Evolutionary conservation across 2,329 filamentous ascomycete species (phyloP).

Genomic region (Aureobasidium mangrovei): DNA sequence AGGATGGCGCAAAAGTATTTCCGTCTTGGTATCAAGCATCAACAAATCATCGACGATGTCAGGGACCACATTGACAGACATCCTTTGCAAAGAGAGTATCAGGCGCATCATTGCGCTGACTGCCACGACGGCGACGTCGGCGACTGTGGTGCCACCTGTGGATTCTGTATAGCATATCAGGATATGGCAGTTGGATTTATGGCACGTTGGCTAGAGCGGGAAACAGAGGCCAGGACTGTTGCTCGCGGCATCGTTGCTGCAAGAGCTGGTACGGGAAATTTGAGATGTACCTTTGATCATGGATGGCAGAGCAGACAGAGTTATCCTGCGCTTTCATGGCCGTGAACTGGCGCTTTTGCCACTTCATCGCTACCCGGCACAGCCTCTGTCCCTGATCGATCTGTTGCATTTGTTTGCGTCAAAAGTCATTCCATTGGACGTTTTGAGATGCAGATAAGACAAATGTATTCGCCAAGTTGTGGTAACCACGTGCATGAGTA

Average conservation of each 20-base stretch:
- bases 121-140: neutral
- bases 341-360: neutral
- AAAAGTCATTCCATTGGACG: too few relatives aligned
- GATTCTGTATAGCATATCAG: neutral
- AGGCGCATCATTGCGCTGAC: constrained; percentile 1
- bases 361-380: too few relatives aligned
- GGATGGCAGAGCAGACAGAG: constrained; percentile 10
- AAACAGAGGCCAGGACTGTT: constrained; percentile 4
- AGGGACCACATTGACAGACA: neutral
- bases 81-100: neutral
- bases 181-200: constrained; percentile 4
- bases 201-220: constrained; percentile 12
- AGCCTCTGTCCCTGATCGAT: too few relatives aligned
- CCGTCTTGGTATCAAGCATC: neutral
- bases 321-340: neutral
- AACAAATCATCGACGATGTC: neutral
- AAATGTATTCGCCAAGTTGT: too few relatives aligned
- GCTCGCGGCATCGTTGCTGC: neutral
- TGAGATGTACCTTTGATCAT: constrained; percentile 10
- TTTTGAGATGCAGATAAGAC: too few relatives aligned
- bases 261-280: neutral
- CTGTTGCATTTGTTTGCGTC: too few relatives aligned
- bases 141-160: neutral
- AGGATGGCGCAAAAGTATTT: neutral
- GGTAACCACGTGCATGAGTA: too few relatives aligned